These are phyloP conservation scores for Venturia pyrina DNA, from an alignment of 2,329 filamentous ascomycete genomes.

Conservation along the genomic window DNA sequence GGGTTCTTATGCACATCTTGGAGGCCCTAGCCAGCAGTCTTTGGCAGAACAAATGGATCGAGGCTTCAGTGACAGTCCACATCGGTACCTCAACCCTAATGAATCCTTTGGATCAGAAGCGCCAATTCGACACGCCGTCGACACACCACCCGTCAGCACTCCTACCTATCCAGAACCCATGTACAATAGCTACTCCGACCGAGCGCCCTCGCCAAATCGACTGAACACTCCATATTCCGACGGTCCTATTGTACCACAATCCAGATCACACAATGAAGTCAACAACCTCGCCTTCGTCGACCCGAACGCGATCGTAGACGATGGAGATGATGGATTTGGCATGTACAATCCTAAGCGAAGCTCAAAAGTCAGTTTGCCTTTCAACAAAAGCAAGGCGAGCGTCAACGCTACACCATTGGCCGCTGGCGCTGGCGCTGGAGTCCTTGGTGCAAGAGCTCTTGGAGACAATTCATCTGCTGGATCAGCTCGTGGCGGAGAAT, in stretches of 20 bases:
- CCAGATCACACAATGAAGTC: constrained; percentile 34
- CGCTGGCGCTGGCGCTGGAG: constrained; percentile 26
- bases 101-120: constrained; percentile 7
- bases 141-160: not conserved
- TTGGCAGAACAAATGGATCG: not conserved
- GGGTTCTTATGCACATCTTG: constrained; percentile 6
- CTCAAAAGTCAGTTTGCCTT: constrained; percentile 50
- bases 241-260: constrained; percentile 12
- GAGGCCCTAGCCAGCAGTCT: not conserved
- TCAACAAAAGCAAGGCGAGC: constrained; percentile 33
- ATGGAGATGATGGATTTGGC: constrained; percentile 76
- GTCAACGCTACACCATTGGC: constrained; percentile 30
- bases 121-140: constrained; percentile 2
- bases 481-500: not conserved
- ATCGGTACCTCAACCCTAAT: not conserved
- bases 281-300: constrained; percentile 53
- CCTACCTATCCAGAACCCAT: constrained; percentile 4
- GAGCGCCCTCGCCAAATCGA: not conserved
- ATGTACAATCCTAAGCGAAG: constrained; percentile 38
- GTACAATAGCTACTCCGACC: constrained; percentile 4
- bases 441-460: not conserved
- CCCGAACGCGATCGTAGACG: constrained; percentile 72
- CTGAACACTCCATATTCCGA: constrained; percentile 3
- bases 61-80: not conserved
- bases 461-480: not conserved